These are phyloP conservation scores for Phytopythium vexans DNA, from an alignment of 352 stramenopile species.

Conservation along the genomic window DNA sequence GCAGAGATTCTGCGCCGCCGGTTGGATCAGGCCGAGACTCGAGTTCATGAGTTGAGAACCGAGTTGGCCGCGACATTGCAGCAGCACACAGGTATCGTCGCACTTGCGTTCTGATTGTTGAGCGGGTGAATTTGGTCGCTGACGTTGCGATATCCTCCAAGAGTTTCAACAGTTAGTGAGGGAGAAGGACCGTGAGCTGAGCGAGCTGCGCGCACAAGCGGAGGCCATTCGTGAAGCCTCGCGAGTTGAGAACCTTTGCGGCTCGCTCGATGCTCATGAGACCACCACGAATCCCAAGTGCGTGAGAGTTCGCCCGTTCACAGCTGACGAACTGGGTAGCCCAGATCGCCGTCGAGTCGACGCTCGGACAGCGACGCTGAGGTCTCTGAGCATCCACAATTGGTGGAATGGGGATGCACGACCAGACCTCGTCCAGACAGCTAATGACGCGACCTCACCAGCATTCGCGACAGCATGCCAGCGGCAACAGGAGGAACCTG, in stretches of 20 bases:
- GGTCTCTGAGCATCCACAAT: background rate
- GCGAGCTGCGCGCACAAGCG: constrained; percentile 8
- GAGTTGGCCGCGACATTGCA: constrained; percentile 22
- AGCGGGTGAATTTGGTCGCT: background rate
- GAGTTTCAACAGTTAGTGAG: constrained; percentile 3
- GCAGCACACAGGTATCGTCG: constrained; percentile 15
- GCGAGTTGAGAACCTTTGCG: background rate
- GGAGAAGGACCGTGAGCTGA: constrained; percentile 22
- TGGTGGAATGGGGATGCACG: constrained; percentile 1
- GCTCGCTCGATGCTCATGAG: background rate
- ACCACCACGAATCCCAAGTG: background rate
- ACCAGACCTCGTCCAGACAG: background rate
- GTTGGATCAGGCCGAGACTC: constrained; percentile 21
- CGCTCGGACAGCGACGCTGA: no score
- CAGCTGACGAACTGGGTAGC: background rate
- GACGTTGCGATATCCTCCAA: background rate
- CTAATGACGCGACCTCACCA: background rate
- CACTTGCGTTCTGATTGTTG: background rate
- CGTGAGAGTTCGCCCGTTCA: background rate
- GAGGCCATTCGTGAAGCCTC: no score
- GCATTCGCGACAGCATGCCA: background rate
- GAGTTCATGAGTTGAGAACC: constrained; percentile 20
- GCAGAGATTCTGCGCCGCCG: constrained; percentile 49
- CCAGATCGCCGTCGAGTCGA: background rate
- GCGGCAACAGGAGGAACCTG: background rate